These are phyloP conservation scores for Pestalotiopsis fici DNA, from an alignment of 2,329 filamentous ascomycete species.

Conservation along the genomic window DNA sequence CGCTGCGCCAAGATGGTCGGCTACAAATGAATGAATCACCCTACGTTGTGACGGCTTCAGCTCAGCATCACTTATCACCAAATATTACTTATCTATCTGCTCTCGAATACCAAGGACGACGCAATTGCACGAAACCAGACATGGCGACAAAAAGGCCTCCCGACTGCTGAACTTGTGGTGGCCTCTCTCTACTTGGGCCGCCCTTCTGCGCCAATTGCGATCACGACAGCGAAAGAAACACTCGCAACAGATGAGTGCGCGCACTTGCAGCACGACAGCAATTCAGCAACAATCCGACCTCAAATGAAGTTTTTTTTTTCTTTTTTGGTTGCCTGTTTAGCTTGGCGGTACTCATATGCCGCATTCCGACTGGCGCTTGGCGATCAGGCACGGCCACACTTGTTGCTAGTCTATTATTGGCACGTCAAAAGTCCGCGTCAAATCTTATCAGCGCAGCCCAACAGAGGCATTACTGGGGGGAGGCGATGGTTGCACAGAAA, in stretches of 20 bases:
- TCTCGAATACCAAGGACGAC: background rate
- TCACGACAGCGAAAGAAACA: background rate
- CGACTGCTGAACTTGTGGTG: too few species aligned
- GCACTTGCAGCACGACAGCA: background rate
- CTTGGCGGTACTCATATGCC: background rate
- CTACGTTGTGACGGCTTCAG: background rate
- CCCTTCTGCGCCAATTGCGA: background rate
- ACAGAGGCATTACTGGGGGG: background rate
- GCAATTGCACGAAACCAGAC: background rate
- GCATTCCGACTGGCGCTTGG: background rate
- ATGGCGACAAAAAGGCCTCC: background rate
- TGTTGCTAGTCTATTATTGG: background rate
- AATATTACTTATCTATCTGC: background rate
- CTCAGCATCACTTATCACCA: background rate
- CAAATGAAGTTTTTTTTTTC: background rate
- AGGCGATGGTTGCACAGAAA: background rate
- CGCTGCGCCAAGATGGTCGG: conserved; percentile 65
- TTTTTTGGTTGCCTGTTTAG: background rate
- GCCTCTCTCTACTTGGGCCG: too few species aligned
- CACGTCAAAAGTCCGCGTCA: background rate
- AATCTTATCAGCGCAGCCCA: background rate
- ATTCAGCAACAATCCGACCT: background rate
- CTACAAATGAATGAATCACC: conserved; percentile 50
- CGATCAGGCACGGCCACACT: background rate
- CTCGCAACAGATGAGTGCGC: background rate